Evolutionary conservation across 768 basidiomycete genomes (phyloP).

Genomic region (Termitomyces sp.): DNA sequence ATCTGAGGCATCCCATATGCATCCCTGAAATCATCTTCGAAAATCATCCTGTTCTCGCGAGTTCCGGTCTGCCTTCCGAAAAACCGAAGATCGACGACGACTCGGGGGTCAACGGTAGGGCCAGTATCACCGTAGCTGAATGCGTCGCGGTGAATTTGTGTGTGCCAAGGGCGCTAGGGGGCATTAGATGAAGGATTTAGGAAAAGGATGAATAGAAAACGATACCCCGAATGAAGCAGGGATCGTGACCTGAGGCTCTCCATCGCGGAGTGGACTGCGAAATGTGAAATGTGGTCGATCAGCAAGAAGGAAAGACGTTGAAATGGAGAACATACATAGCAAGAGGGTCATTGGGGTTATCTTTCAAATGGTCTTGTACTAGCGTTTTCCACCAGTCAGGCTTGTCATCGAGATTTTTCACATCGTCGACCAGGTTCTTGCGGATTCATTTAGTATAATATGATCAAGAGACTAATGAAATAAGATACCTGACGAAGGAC

Average conservation of each 20-base stretch:
- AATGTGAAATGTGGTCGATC: too few relatives aligned
- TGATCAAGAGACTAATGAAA: background rate
- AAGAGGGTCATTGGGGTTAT: background rate
- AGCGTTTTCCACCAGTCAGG: background rate
- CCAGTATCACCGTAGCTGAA: slow-evolving; percentile 32
- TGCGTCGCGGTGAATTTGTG: slow-evolving; percentile 32
- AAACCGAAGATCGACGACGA: slow-evolving; percentile 22
- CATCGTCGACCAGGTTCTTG: background rate
- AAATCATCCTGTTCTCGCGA: background rate
- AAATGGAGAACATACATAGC: background rate
- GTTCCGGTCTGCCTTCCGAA: background rate
- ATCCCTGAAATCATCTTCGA: background rate
- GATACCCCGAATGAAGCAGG: slow-evolving; percentile 1
- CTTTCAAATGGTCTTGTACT: background rate
- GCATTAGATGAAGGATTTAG: background rate
- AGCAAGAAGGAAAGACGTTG: background rate
- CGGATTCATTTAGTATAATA: too few relatives aligned
- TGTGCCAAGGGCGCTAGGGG: slow-evolving; percentile 24
- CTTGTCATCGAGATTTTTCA: background rate
- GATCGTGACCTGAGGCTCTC: slow-evolving; percentile 1
- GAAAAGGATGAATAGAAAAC: too few relatives aligned
- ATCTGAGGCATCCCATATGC: background rate
- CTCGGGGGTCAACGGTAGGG: slow-evolving; percentile 22
- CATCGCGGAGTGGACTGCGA: background rate
- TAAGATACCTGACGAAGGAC: background rate